These are phyloP conservation scores for Cairneyella variabilis DNA, from an alignment of 495 filamentous ascomycete species.

Conservation along the genomic window DNA sequence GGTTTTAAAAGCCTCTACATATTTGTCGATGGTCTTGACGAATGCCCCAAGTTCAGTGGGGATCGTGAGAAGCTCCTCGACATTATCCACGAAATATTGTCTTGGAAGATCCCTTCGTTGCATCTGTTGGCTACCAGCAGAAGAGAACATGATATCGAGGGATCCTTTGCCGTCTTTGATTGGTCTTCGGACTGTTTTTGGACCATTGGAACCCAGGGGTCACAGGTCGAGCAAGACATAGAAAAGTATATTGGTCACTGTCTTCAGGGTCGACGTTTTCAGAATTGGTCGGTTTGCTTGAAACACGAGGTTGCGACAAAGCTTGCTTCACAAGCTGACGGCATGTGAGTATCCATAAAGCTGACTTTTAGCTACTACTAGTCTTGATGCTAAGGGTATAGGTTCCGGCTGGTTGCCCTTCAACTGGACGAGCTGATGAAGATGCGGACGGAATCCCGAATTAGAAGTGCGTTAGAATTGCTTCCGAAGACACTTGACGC, in stretches of 20 bases:
- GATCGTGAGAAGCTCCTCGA: slow-evolving; percentile 3
- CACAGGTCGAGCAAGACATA: slow-evolving; percentile 23
- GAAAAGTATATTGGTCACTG: slow-evolving; percentile 1
- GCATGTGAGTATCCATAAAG: neutral
- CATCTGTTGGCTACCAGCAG: slow-evolving; percentile 25
- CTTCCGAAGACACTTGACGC: slow-evolving; percentile 29
- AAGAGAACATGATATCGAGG: slow-evolving; percentile 22
- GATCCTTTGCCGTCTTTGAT: slow-evolving; percentile 2
- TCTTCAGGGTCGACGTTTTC: neutral
- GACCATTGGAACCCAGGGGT: slow-evolving; percentile 7
- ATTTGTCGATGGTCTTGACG: slow-evolving; percentile 23
- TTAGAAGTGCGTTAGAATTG: slow-evolving; percentile 23
- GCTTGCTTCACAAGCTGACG: neutral
- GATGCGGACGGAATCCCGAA: slow-evolving; percentile 28
- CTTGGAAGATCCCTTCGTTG: slow-evolving; percentile 10
- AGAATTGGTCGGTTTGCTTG: neutral
- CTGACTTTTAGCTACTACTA: no score
- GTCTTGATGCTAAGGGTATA: no score
- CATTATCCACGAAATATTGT: neutral
- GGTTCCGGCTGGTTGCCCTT: slow-evolving; percentile 34
- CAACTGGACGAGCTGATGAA: slow-evolving; percentile 30
- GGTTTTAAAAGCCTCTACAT: slow-evolving; percentile 11
- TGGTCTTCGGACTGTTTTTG: neutral
- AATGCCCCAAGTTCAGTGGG: slow-evolving; percentile 8
- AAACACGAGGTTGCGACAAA: slow-evolving; percentile 3